phyloP scores from a whole-genome alignment of 2,329 filamentous ascomycete species.

The Colletotrichum musae region DNA sequence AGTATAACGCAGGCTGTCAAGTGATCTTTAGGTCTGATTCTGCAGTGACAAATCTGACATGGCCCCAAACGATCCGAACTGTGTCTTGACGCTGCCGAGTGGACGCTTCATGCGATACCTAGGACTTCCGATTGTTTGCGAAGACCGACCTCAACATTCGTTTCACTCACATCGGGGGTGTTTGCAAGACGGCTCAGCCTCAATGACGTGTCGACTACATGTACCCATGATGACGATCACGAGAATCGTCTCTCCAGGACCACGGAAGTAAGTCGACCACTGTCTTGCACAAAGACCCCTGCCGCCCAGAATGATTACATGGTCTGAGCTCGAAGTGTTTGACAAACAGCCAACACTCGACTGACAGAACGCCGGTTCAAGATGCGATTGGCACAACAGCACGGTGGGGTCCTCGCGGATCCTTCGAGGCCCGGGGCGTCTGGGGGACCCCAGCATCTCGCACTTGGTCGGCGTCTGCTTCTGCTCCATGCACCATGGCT shows the following conservation, averaged over 20 bases:
- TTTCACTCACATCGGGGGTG: not conserved
- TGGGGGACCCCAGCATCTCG: not conserved
- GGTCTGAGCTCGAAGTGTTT: slow-evolving; percentile 5
- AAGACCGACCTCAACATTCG: too few relatives aligned
- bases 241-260: slow-evolving; percentile 1
- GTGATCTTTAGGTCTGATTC: too few relatives aligned
- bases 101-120: too few relatives aligned
- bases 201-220: not conserved
- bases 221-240: not conserved
- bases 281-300: not conserved
- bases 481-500: not conserved
- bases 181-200: not conserved
- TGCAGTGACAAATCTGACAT: too few relatives aligned
- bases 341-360: not conserved
- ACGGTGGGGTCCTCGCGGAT: not conserved
- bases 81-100: too few relatives aligned
- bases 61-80: too few relatives aligned
- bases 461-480: slow-evolving; percentile 14
- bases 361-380: slow-evolving; percentile 12
- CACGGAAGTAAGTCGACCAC: not conserved
- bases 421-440: not conserved
- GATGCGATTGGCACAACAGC: slow-evolving; percentile 34
- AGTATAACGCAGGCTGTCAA: too few relatives aligned
- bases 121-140: too few relatives aligned
- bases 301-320: not conserved